Evolutionary conservation across 331 rosid species (phyloP).

Genomic region (Quercus lobata): DNA sequence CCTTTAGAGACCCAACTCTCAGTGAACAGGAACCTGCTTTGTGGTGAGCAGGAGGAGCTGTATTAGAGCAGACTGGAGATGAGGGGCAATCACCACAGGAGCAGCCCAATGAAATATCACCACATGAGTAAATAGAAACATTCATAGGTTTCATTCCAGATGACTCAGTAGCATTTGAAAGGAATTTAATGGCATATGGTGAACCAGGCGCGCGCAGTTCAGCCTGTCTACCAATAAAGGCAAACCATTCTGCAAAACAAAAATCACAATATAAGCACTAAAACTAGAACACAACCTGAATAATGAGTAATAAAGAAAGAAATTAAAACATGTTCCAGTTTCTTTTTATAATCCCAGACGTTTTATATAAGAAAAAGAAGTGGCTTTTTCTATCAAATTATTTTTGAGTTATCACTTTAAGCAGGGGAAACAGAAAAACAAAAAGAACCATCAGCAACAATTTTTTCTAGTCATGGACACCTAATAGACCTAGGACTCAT

Average conservation of each 20-base stretch:
- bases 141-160: conserved; percentile 91
- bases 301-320: neutral
- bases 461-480: neutral
- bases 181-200: conserved; percentile 75
- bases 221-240: conserved; percentile 83
- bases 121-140: conserved; percentile 85
- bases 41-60: conserved; percentile 46
- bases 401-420: neutral
- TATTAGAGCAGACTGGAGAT: conserved; percentile 67
- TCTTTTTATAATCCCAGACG: neutral
- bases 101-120: conserved; percentile 89
- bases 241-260: conserved; percentile 80
- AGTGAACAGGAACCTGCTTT: conserved; percentile 62
- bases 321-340: neutral
- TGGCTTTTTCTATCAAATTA: neutral
- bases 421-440: neutral
- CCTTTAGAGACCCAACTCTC: conserved; percentile 78
- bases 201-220: conserved; percentile 58
- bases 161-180: conserved; percentile 42
- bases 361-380: neutral
- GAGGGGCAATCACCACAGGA: conserved; percentile 98
- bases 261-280: conserved; percentile 22
- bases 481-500: conserved; percentile 10
- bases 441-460: neutral
- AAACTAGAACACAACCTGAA: conserved; percentile 5